Percentiles rank a stretch among this genome's conserved stretches.
These are phyloP conservation scores for Nothophoma quercina DNA, from an alignment of 2,329 filamentous ascomycete genomes.

Conservation along the genomic window DNA sequence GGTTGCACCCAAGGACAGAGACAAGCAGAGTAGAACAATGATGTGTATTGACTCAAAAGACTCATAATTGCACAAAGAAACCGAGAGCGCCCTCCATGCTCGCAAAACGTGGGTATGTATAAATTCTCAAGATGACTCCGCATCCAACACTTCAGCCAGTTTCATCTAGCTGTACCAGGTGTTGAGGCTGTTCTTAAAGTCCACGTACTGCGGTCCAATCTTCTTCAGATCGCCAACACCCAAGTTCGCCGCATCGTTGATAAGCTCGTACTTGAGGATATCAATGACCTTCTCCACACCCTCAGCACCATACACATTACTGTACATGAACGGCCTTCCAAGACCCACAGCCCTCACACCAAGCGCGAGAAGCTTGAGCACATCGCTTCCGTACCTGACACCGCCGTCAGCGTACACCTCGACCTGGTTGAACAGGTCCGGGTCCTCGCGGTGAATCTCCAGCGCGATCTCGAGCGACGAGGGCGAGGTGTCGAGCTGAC, in stretches of 20 bases:
- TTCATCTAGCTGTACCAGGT: slow-evolving; percentile 23
- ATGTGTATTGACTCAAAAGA: neutral
- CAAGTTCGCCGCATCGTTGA: slow-evolving; percentile 44
- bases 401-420: slow-evolving; percentile 53
- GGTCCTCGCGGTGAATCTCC: slow-evolving; percentile 70
- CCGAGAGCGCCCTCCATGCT: neutral
- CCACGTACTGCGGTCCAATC: slow-evolving; percentile 35
- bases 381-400: slow-evolving; percentile 50
- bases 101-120: neutral
- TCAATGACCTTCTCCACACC: slow-evolving; percentile 66
- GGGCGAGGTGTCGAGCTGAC: slow-evolving; percentile 59
- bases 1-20: neutral
- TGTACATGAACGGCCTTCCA: slow-evolving; percentile 60
- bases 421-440: slow-evolving; percentile 49
- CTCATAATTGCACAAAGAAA: slow-evolving; percentile 1
- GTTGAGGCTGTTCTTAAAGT: slow-evolving; percentile 27
- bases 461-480: slow-evolving; percentile 78
- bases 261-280: slow-evolving; percentile 61
- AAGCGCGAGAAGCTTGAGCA: slow-evolving; percentile 49
- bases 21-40: neutral
- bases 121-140: neutral
- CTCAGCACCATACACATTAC: slow-evolving; percentile 64
- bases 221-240: slow-evolving; percentile 42
- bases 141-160: neutral
- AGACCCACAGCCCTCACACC: slow-evolving; percentile 54